Evolutionary conservation across 345 rosid genomes (phyloP), one percentile per base, ranked within the genome.

Genomic region (Salix arbutifolia): DNA sequence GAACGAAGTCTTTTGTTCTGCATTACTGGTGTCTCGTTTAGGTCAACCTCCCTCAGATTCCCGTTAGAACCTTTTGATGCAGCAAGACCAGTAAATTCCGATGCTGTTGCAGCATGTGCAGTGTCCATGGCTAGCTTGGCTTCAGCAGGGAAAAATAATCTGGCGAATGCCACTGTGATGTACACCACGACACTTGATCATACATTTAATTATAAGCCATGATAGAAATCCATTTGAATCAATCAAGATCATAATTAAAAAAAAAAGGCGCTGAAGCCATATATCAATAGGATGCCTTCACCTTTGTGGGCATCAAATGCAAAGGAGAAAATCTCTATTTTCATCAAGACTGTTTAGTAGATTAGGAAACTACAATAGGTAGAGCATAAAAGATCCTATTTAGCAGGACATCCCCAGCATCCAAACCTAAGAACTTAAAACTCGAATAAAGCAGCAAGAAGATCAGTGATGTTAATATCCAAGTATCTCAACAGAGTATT

Each of bases 71-170:
- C 87, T 83, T 86, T 90, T 14, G 96, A 79, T 26, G 87, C 83
- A 60, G 90, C 76, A 69, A 86, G 80, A 44, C 92, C 94, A 53
- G 93, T 79, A 79, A 90, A 90, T 83, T 90, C 94, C 18, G 80
- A 76, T 23, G 94, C 87, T 78, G 88, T 91, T 84, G 87, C 90
- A 72, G 92, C 90, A 80, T 91, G 80, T 28, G 95, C 99, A 76
- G 86, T 86, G 80, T 93, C 92, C 97, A 96, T 92, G 42, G 96
- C 99, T 72, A 96, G 83, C 88, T 91, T 88, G 40, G 99, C 98
- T 87, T 96, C 98, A 56, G 91, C 73, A 19, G 99, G 99, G 76
- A 96, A 96, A 73, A 96, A 79, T 68, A 91, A 74, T 70, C 88
- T 86, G 56, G 99, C 98, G 81, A 96, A 93, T 74, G 94, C 97